Percentiles rank a stretch among this genome's conserved stretches.
These are phyloP conservation scores for Diaporthe nobilis DNA, from an alignment of 2,329 filamentous ascomycete species.

Conservation along the genomic window DNA sequence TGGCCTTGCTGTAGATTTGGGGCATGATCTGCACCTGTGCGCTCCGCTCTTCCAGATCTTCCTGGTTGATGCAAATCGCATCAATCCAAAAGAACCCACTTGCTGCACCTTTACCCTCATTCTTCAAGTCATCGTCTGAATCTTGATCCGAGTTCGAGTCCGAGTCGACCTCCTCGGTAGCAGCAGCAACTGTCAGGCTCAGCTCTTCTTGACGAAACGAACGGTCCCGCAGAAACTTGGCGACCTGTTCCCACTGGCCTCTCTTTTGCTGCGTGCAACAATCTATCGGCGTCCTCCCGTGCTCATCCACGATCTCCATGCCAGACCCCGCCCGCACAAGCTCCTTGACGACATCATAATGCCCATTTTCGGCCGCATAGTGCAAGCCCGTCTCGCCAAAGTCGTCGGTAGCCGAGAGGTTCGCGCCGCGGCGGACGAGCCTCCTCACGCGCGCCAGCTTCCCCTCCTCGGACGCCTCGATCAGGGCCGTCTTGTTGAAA, in stretches of 20 bases:
- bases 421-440: conserved; percentile 3
- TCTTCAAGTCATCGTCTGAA: background rate
- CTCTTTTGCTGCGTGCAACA: conserved; percentile 16
- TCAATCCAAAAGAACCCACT: conserved; percentile 29
- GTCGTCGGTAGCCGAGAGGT: conserved; percentile 6
- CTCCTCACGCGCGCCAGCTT: background rate
- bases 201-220: conserved; percentile 8
- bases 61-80: conserved; percentile 35
- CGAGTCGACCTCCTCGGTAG: background rate
- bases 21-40: conserved; percentile 36
- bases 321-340: conserved; percentile 14
- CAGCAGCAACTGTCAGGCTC: background rate
- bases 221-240: conserved; percentile 9
- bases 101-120: background rate
- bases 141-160: background rate
- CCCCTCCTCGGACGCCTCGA: conserved; percentile 13
- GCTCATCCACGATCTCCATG: background rate
- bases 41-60: conserved; percentile 28
- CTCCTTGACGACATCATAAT: conserved; percentile 26
- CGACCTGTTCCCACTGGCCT: conserved; percentile 18
- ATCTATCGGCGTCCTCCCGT: background rate
- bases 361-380: conserved; percentile 26
- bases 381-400: conserved; percentile 28
- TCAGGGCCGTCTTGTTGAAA: conserved; percentile 20
- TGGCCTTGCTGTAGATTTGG: conserved; percentile 28